A percentile compares a stretch with the other conserved stretches of the same genome.
These are phyloP conservation scores for Sapria himalayana DNA, from an alignment of 345 rosid species.

Conservation along the genomic window DNA sequence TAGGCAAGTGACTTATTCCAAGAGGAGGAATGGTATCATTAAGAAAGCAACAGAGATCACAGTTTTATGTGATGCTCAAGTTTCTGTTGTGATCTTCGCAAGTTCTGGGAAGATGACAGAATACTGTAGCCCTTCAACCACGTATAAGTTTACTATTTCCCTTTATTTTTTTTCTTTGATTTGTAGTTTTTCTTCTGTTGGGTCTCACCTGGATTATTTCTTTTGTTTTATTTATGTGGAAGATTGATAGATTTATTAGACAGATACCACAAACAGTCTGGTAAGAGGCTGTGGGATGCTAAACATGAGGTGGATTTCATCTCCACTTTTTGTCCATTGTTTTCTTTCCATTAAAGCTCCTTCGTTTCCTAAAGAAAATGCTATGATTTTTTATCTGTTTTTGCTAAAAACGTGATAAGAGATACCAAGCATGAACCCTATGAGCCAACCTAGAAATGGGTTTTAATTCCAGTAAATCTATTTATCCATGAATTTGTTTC, in stretches of 20 bases:
- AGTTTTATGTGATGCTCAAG: constrained; percentile 60
- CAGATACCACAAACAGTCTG: constrained; percentile 48
- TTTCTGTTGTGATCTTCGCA: constrained; percentile 45
- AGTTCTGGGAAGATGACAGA: constrained; percentile 49
- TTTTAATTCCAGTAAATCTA: not conserved
- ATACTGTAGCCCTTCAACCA: constrained; percentile 41
- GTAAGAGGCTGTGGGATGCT: constrained; percentile 80
- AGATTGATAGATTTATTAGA: constrained; percentile 66
- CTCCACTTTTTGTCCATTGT: constrained; percentile 2
- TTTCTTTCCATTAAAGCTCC: constrained; percentile 3
- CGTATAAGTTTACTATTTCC: constrained; percentile 11
- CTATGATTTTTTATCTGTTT: constrained; percentile 4
- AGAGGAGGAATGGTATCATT: constrained; percentile 52
- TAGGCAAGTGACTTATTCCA: constrained; percentile 59
- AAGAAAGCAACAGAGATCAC: constrained; percentile 69
- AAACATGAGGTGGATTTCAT: constrained; percentile 63
- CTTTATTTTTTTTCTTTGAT: not conserved
- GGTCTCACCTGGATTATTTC: not conserved
- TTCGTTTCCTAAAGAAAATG: constrained; percentile 9
- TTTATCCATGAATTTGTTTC: constrained; percentile 3
- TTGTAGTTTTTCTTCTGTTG: not conserved
- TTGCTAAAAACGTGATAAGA: constrained; percentile 25
- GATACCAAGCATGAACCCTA: constrained; percentile 21
- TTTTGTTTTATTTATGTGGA: not conserved
- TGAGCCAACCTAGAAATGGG: constrained; percentile 45